phyloP scores from a whole-genome alignment of 352 stramenopile genomes.

The Phytophthora tentaculata region DNA sequence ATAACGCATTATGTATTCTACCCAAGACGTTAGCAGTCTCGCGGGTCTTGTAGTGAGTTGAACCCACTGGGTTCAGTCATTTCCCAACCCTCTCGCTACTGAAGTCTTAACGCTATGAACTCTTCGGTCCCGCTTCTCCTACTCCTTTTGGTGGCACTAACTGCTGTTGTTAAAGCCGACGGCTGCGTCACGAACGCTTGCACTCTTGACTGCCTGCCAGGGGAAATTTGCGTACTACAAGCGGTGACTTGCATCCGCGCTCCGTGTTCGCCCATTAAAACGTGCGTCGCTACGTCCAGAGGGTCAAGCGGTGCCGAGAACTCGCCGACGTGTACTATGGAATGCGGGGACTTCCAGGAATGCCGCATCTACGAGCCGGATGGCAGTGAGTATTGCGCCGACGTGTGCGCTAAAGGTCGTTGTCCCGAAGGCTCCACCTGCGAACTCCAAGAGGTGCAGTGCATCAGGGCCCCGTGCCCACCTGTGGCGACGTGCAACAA shows the following conservation, averaged over 20 bases:
- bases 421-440: conserved; percentile 12
- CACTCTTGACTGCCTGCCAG: conserved; percentile 10
- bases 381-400: conserved; percentile 21
- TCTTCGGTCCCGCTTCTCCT: neutral
- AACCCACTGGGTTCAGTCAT: no score
- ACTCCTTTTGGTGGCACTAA: conserved; percentile 5
- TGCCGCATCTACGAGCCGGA: conserved; percentile 18
- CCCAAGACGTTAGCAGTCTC: no score
- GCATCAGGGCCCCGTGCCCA: conserved; percentile 20
- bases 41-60: no score
- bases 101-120: neutral
- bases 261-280: conserved; percentile 16
- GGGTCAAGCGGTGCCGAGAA: neutral
- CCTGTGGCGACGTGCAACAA: conserved; percentile 15
- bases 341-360: conserved; percentile 16
- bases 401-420: conserved; percentile 11
- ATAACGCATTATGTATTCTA: no score
- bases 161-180: neutral
- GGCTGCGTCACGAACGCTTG: conserved; percentile 11
- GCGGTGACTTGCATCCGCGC: conserved; percentile 13
- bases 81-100: no score
- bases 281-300: conserved; percentile 9
- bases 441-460: conserved; percentile 24
- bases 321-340: conserved; percentile 5
- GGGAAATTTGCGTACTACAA: conserved; percentile 11